Percentiles rank a stretch among this genome's conserved stretches.
These are phyloP conservation scores for Pezicula carpinea DNA, from an alignment of 2,329 filamentous ascomycete species.

Conservation along the genomic window DNA sequence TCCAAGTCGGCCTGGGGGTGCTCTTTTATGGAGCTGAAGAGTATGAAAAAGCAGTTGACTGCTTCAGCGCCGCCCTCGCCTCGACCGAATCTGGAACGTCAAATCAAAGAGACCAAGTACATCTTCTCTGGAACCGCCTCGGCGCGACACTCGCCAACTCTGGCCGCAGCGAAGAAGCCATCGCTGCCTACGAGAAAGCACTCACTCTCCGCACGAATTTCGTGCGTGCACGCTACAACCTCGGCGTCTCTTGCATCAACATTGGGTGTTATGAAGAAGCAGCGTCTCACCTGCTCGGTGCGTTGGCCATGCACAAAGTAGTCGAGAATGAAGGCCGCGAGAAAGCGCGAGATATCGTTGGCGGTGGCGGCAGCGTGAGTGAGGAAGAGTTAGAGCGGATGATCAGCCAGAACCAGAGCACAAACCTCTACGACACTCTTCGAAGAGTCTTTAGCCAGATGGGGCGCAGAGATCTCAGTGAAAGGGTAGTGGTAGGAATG, in stretches of 20 bases:
- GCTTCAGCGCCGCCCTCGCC: conserved; percentile 87
- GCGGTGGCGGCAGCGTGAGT: conserved; percentile 48
- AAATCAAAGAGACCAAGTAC: conserved; percentile 81
- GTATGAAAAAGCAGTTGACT: conserved; percentile 97
- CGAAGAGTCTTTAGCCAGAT: conserved; percentile 95
- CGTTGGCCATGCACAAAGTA: conserved; percentile 91
- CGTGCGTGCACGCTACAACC: conserved; percentile 92
- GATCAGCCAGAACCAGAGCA: conserved; percentile 93
- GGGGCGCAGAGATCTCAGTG: conserved; percentile 81
- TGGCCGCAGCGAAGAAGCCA: conserved; percentile 90
- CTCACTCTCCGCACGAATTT: conserved; percentile 91
- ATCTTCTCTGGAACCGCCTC: conserved; percentile 94
- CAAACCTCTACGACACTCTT: conserved; percentile 92
- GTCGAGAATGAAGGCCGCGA: conserved; percentile 82
- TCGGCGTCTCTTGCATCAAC: conserved; percentile 95
- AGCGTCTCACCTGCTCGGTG: conserved; percentile 85
- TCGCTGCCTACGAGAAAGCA: conserved; percentile 92
- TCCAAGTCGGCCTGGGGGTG: conserved; percentile 94
- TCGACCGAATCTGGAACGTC: conserved; percentile 77
- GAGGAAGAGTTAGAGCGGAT: conserved; percentile 80
- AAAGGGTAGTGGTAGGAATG: conserved; percentile 83
- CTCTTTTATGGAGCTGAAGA: conserved; percentile 97
- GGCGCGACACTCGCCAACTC: conserved; percentile 95
- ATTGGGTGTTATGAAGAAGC: conserved; percentile 93
- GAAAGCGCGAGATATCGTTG: conserved; percentile 76